phyloP scores from a whole-genome alignment of 2,329 filamentous ascomycete species.

The Geoglossum cookeanum region DNA sequence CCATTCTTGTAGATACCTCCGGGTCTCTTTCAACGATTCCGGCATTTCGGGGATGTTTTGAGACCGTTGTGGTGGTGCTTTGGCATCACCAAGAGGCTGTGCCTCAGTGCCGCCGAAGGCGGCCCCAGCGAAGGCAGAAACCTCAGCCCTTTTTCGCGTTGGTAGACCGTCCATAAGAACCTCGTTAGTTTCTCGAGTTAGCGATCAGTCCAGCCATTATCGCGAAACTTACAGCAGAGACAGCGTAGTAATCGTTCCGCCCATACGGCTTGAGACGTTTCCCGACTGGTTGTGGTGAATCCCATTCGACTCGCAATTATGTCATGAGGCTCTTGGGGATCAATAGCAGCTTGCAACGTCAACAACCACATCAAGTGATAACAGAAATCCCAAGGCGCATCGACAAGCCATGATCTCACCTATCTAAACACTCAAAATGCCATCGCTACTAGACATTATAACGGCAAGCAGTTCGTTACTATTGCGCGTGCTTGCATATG shows the following conservation, averaged over 20 bases:
- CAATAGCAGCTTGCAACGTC: neutral
- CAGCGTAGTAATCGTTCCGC: too few species aligned
- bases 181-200: too few species aligned
- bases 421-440: neutral
- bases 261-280: too few species aligned
- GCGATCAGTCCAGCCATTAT: too few species aligned
- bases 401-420: neutral
- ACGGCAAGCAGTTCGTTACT: constrained; percentile 25
- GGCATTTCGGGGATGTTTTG: neutral
- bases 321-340: constrained; percentile 1
- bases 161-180: too few species aligned
- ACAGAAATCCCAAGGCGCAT: neutral
- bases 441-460: neutral
- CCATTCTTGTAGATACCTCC: neutral
- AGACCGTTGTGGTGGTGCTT: too few species aligned
- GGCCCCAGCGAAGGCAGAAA: too few species aligned
- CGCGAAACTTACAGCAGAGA: too few species aligned
- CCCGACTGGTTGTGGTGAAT: too few species aligned
- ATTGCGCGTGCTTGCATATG: constrained; percentile 31
- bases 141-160: too few species aligned
- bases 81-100: too few species aligned
- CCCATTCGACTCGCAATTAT: neutral
- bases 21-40: neutral
- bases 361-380: neutral
- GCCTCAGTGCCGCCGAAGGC: too few species aligned